A percentile compares a stretch with the other conserved stretches of the same genome.
Evolutionary conservation across 805 yeast species (phyloP).

Genomic region (Ogataea wickerhamii): DNA sequence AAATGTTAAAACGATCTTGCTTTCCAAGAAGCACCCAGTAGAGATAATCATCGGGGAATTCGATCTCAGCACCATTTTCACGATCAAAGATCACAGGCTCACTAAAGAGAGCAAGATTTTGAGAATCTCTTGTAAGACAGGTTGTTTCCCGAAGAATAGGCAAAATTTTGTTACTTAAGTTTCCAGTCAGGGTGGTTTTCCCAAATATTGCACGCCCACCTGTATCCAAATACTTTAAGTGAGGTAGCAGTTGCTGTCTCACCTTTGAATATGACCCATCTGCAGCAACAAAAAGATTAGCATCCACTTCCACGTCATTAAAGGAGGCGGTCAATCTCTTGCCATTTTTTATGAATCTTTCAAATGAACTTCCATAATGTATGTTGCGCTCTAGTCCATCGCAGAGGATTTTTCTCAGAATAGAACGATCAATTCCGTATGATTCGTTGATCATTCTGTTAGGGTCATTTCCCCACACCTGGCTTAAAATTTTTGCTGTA

Average conservation of each 20-base stretch:
- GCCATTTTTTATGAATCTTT: no score
- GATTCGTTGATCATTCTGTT: background rate
- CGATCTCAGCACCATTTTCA: background rate
- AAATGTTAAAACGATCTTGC: background rate
- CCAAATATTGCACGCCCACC: background rate
- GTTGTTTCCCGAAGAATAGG: background rate
- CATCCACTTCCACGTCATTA: background rate
- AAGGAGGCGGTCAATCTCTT: background rate
- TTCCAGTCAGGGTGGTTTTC: background rate
- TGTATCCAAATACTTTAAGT: background rate
- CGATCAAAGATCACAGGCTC: background rate
- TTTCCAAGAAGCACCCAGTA: background rate
- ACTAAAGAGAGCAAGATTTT: background rate
- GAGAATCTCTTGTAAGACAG: background rate
- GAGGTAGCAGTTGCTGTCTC: background rate
- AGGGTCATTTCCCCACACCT: background rate
- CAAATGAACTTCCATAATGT: background rate
- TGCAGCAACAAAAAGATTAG: background rate
- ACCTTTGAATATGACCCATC: background rate
- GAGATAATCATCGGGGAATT: background rate
- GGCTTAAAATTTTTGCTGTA: background rate
- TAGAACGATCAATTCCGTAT: background rate
- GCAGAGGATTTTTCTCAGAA: background rate
- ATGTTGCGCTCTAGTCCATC: background rate
- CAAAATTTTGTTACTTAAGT: no score